A percentile compares a stretch with the other conserved stretches of the same genome.
phyloP scores from a whole-genome alignment of 257 asterid genomes.

The Nicotiana obtusifolia region DNA sequence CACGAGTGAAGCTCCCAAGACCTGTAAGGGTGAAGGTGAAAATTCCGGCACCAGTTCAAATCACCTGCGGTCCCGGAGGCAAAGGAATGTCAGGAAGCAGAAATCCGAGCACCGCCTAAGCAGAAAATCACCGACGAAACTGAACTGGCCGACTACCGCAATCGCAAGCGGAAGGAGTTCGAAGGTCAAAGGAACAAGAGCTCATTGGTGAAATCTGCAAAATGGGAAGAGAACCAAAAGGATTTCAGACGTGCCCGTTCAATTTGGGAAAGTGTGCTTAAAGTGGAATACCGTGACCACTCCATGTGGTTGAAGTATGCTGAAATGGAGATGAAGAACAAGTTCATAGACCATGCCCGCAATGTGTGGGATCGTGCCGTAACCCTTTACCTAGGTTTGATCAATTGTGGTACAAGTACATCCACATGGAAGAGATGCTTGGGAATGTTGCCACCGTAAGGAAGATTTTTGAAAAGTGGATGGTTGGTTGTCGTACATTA shows the following conservation, averaged over 20 bases:
- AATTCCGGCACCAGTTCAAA: slow-evolving; percentile 53
- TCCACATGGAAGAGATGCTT: slow-evolving; percentile 24
- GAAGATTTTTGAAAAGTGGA: slow-evolving; percentile 62
- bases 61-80: slow-evolving; percentile 72
- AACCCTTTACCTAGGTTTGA: slow-evolving; percentile 55
- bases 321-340: slow-evolving; percentile 69
- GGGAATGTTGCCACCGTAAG: slow-evolving; percentile 60
- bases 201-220: slow-evolving; percentile 68
- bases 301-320: slow-evolving; percentile 74
- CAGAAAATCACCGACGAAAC: slow-evolving; percentile 34
- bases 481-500: slow-evolving; percentile 70
- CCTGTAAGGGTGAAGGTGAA: slow-evolving; percentile 63
- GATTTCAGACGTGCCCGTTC: slow-evolving; percentile 23
- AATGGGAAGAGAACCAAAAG: slow-evolving; percentile 70
- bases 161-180: slow-evolving; percentile 55
- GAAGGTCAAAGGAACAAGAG: slow-evolving; percentile 63
- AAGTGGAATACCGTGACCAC: slow-evolving; percentile 61
- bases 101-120: slow-evolving; percentile 54
- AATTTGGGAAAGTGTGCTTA: slow-evolving; percentile 73
- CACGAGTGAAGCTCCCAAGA: slow-evolving; percentile 48
- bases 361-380: slow-evolving; percentile 39
- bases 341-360: slow-evolving; percentile 34
- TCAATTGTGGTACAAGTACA: slow-evolving; percentile 58
- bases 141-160: slow-evolving; percentile 46
- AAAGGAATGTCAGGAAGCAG: slow-evolving; percentile 58